These are phyloP conservation scores for Zoysia pacifica DNA, from an alignment of 176 grass and related monocot species.

Conservation along the genomic window DNA sequence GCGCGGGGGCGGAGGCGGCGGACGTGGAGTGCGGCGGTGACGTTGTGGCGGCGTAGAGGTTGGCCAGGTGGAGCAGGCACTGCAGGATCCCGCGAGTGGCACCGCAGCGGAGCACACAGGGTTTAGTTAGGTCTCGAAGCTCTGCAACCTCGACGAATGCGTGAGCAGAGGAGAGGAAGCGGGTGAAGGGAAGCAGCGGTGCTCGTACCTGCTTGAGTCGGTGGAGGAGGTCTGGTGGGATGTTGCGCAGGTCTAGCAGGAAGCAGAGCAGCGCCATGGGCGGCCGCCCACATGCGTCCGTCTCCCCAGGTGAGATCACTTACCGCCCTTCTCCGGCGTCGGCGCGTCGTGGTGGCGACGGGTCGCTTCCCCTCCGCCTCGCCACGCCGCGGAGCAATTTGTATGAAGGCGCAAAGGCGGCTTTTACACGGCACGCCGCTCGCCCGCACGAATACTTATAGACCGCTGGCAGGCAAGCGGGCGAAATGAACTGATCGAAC, in stretches of 20 bases:
- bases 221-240: conserved; percentile 61
- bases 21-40: conserved; percentile 4
- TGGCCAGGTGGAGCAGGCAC: conserved; percentile 82
- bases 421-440: not conserved
- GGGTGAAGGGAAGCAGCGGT: not conserved
- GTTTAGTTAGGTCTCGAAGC: conserved; percentile 21
- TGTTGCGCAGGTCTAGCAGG: conserved; percentile 84
- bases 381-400: not conserved
- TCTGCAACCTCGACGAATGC: not conserved
- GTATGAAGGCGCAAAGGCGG: not conserved
- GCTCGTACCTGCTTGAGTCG: conserved; percentile 70
- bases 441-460: not conserved
- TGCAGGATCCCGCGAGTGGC: conserved; percentile 14
- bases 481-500: not conserved
- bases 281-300: conserved; percentile 18
- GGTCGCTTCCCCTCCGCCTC: not conserved
- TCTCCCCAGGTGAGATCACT: not conserved
- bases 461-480: not conserved
- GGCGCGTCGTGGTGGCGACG: not conserved
- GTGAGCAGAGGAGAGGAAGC: not conserved
- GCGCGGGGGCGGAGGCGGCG: conserved; percentile 25
- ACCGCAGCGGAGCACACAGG: not conserved
- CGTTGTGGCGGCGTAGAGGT: conserved; percentile 67
- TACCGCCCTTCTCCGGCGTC: conserved; percentile 2
- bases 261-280: conserved; percentile 92